phyloP scores from a whole-genome alignment of 2,329 filamentous ascomycete species.

The Sclerotinia minor region DNA sequence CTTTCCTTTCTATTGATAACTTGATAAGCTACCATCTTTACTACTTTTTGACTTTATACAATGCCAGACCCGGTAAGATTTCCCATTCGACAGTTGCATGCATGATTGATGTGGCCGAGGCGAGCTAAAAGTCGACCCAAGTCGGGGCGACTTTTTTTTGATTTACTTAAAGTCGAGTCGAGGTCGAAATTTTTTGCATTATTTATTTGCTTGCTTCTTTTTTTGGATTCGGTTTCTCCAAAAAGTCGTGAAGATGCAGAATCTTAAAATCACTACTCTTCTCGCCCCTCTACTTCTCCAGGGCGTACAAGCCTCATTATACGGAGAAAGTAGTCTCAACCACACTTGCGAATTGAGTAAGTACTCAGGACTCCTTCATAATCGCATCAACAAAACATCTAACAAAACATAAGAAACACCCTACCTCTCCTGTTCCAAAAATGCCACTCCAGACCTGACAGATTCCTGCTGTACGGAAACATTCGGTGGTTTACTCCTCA shows the following conservation, averaged over 20 bases:
- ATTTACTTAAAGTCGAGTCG: neutral
- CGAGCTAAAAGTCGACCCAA: neutral
- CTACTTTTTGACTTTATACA: neutral
- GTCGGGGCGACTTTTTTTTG: neutral
- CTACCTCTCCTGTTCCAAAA: slow-evolving; percentile 51
- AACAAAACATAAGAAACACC: slow-evolving; percentile 31
- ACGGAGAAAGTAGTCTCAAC: slow-evolving; percentile 37
- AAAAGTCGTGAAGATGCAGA: neutral
- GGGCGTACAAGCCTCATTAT: slow-evolving; percentile 29
- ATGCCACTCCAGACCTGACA: slow-evolving; percentile 48
- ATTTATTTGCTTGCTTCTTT: neutral
- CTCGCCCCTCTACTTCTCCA: slow-evolving; percentile 13
- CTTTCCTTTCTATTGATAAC: slow-evolving; percentile 3
- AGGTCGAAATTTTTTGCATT: neutral
- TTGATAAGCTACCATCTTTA: slow-evolving; percentile 4
- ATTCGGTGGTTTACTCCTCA: slow-evolving; percentile 60
- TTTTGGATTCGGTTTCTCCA: neutral
- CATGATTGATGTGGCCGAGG: neutral
- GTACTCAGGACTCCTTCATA: neutral
- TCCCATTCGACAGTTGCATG: neutral
- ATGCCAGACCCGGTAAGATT: neutral
- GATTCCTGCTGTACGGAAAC: slow-evolving; percentile 67
- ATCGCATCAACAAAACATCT: neutral
- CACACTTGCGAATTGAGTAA: slow-evolving; percentile 37
- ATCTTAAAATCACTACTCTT: neutral